Conservation (phyloP, 2,329 filamentous ascomycete species). For the Sporothrix brunneoviolacea region DNA sequence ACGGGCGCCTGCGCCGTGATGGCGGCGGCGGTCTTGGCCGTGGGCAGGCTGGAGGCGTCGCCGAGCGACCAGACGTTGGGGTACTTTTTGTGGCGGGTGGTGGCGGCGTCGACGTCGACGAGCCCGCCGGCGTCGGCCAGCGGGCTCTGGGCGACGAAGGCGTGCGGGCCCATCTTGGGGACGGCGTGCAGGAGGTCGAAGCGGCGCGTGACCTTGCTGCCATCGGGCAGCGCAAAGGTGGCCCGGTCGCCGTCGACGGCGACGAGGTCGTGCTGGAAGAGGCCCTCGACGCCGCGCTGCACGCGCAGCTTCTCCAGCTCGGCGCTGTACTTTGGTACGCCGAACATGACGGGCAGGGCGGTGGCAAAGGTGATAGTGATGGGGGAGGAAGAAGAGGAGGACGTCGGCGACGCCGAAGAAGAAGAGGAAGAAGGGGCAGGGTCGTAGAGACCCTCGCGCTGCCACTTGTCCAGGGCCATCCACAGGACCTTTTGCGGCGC, state of each 20-base stretch:
- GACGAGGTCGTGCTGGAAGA: conserved; percentile 52
- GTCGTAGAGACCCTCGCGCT: conserved; percentile 44
- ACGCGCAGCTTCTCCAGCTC: conserved; percentile 46
- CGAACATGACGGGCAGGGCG: conserved; percentile 51
- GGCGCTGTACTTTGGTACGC: conserved; percentile 52
- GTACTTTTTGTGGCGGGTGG: conserved; percentile 46
- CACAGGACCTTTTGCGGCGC: conserved; percentile 58
- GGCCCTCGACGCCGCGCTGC: conserved; percentile 49
- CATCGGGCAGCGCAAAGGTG: conserved; percentile 39
- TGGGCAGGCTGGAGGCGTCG: conserved; percentile 53
- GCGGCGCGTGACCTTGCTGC: conserved; percentile 35
- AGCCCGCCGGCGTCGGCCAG: conserved; percentile 50
- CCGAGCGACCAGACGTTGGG: conserved; percentile 53
- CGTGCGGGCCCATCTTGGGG: conserved; percentile 53
- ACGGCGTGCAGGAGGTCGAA: conserved; percentile 52
- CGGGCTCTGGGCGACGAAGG: conserved; percentile 45
- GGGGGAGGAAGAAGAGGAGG: too few relatives aligned
- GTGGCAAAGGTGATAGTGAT: conserved; percentile 51
- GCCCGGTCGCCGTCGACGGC: conserved; percentile 47
- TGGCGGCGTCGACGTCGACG: conserved; percentile 50
- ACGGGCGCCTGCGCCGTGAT: conserved; percentile 38
- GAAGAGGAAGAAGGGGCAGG: too few relatives aligned
- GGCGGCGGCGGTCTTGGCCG: conserved; percentile 42
- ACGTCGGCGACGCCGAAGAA: conserved; percentile 29
- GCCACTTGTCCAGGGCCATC: conserved; percentile 55